Base-by-base conservation (phyloP, 2,329 filamentous ascomycete genomes). In the Penicillium polonicum region DNA sequence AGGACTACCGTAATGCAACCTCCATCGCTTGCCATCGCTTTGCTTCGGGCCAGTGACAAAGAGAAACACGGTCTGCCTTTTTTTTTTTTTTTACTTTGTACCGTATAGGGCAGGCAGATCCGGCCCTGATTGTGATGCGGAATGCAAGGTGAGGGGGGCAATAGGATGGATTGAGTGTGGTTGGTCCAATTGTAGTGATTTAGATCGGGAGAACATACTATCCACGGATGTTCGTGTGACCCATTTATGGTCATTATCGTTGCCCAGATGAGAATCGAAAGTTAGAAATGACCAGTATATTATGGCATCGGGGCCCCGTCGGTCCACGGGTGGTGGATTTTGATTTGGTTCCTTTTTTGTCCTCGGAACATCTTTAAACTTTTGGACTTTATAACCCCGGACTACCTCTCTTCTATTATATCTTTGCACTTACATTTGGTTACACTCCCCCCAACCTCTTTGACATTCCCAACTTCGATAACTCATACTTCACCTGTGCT, bases 11-110 rank as follows among this genome's bases (percentile, higher is more conserved):
- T 23, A 29, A 52, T 43, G 55, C 44, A 58, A 62, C 55, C 38
- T 57, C 52, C 48, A 50, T 53, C 70, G 71, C 70, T 73, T 73
- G 68, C 44, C 67, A 48, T 68, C 71, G 71, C 70, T 72, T 73
- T 63, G 50, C 67, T 49, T 66, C 71, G 71, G 70, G 44, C 52
- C 54, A 62, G 43, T 70, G 64, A 71, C 67, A 71, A 68, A 71
- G 59, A 65, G 60, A 68, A 68, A 69, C 56, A 52, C 6, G 41
- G n/a, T 27, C 12, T 46, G 38, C 39, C 35, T 42, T 29, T 60
- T 52, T 53, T 52, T 52, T 53, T 52, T 5, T 50, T 25, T 25
- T 12, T 21, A 35, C 9, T 48, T 48, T 36, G 31, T 36, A 52
- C 56, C 56, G 48, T 43, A 44, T 49, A 49, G 5, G 52, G 52